These are phyloP conservation scores for Mucuna pruriens DNA, from an alignment of 306 rosid genomes.

Conservation along the genomic window DNA sequence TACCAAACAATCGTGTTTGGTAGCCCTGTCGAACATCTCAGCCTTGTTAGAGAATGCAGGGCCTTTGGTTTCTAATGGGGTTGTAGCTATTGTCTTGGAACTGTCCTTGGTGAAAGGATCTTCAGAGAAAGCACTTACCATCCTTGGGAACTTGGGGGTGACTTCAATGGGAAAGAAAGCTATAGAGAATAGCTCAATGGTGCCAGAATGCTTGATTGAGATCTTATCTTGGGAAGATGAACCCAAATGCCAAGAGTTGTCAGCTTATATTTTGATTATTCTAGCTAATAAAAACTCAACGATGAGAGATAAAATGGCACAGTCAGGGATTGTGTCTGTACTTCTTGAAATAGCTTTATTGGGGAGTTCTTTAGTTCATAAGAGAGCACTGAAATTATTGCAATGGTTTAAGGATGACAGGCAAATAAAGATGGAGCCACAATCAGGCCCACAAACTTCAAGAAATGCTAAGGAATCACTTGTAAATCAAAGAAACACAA, in stretches of 20 bases:
- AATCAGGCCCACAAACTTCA: slow-evolving; percentile 73
- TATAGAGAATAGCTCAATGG: slow-evolving; percentile 56
- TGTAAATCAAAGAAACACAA: slow-evolving; percentile 45
- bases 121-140: slow-evolving; percentile 65
- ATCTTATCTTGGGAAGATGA: slow-evolving; percentile 74
- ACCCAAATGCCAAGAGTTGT: slow-evolving; percentile 65
- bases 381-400: slow-evolving; percentile 65
- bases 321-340: slow-evolving; percentile 58
- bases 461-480: slow-evolving; percentile 56
- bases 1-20: slow-evolving; percentile 56
- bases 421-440: slow-evolving; percentile 63
- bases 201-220: slow-evolving; percentile 64
- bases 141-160: slow-evolving; percentile 68
- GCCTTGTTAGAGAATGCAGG: slow-evolving; percentile 56
- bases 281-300: slow-evolving; percentile 73
- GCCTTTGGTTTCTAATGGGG: slow-evolving; percentile 57
- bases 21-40: slow-evolving; percentile 60
- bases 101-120: slow-evolving; percentile 38
- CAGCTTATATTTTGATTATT: slow-evolving; percentile 71
- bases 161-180: slow-evolving; percentile 71
- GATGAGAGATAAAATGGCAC: slow-evolving; percentile 64
- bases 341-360: slow-evolving; percentile 69
- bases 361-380: slow-evolving; percentile 71
- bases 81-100: slow-evolving; percentile 54
- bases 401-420: slow-evolving; percentile 72